Evolutionary conservation across 345 rosid species (phyloP).

Genomic region (Salix caprea): DNA sequence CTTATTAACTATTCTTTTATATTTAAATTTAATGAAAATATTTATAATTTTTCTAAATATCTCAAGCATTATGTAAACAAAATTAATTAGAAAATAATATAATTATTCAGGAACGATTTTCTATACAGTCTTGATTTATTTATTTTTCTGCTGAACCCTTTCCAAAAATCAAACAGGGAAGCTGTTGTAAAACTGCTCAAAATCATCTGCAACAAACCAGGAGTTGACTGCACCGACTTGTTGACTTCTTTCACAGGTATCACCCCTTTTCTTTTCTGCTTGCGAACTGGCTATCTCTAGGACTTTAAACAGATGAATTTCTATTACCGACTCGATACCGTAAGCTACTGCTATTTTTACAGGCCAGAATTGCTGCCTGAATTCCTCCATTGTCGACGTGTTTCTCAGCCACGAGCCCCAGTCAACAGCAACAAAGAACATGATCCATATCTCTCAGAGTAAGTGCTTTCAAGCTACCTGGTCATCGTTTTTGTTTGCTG

Average conservation of each 20-base stretch:
- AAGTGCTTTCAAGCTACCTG: constrained; percentile 2
- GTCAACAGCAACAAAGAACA: constrained; percentile 48
- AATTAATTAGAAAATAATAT: background rate
- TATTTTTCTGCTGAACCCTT: background rate
- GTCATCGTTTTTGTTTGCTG: too few species aligned
- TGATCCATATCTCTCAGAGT: constrained; percentile 62
- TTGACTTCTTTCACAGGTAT: constrained; percentile 49
- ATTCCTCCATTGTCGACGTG: constrained; percentile 28
- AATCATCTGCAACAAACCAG: constrained; percentile 30
- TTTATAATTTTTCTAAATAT: too few species aligned
- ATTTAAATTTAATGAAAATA: too few species aligned
- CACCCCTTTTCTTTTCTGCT: background rate
- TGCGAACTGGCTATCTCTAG: background rate
- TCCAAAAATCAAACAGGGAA: constrained; percentile 24
- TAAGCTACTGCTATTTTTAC: background rate
- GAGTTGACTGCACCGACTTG: constrained; percentile 42
- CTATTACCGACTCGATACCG: too few species aligned
- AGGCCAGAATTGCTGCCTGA: constrained; percentile 65
- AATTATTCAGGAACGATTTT: background rate
- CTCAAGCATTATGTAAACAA: too few species aligned
- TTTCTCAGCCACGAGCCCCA: constrained; percentile 53
- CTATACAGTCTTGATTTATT: background rate
- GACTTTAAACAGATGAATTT: background rate
- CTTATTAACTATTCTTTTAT: too few species aligned
- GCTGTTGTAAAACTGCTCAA: constrained; percentile 30